Evolutionary conservation across 352 stramenopile genomes (phyloP).

Genomic region (Phytopythium boreale): DNA sequence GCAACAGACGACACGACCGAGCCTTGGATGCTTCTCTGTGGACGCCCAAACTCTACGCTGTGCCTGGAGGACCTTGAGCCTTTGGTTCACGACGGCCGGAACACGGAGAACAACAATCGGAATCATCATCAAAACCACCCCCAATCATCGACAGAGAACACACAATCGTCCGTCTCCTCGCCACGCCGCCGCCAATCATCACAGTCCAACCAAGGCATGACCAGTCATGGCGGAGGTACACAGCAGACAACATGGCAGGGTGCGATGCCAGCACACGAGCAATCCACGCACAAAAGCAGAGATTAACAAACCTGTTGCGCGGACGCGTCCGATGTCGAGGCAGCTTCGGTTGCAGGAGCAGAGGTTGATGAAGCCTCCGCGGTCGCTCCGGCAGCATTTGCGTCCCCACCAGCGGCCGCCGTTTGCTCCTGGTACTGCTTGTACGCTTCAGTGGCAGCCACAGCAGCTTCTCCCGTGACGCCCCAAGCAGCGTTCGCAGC

Average conservation of each 20-base stretch:
- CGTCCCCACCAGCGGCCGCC: conserved; percentile 22
- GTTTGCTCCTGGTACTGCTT: conserved; percentile 69
- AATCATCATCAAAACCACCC: conserved; percentile 37
- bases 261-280: conserved; percentile 11
- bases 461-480: conserved; percentile 68
- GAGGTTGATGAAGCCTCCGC: conserved; percentile 11
- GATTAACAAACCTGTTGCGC: conserved; percentile 67
- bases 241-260: conserved; percentile 7
- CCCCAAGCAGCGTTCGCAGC: conserved; percentile 83
- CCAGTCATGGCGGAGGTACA: not conserved
- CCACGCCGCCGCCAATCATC: conserved; percentile 8
- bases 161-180: conserved; percentile 2
- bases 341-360: conserved; percentile 12
- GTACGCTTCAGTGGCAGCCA: conserved; percentile 68
- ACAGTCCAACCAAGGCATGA: conserved; percentile 8
- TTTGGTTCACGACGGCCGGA: conserved; percentile 27
- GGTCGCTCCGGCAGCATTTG: conserved; percentile 8
- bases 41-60: conserved; percentile 25
- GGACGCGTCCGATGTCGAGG: conserved; percentile 14
- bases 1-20: not conserved
- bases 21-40: not conserved
- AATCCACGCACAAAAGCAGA: conserved; percentile 30
- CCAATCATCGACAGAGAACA: conserved; percentile 25
- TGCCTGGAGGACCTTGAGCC: conserved; percentile 62
- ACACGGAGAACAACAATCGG: conserved; percentile 28